Conservation (phyloP, 352 stramenopile genomes). For the Globisporangium abappressorium region DNA sequence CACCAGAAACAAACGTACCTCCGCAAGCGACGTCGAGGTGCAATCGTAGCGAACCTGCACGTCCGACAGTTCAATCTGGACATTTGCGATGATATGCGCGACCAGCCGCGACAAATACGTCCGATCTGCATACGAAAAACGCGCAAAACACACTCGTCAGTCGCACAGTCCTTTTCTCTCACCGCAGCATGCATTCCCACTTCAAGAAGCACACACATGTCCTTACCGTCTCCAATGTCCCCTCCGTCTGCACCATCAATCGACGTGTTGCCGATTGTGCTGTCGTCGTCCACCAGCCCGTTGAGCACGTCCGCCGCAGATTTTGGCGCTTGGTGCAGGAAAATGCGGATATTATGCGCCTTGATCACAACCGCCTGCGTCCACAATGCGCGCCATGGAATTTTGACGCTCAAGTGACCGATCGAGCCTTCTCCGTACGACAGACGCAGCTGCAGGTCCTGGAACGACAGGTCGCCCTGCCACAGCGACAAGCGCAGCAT, state of each 20-base stretch:
- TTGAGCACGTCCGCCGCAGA: slow-evolving; percentile 8
- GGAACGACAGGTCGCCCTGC: slow-evolving; percentile 84
- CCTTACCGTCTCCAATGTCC: slow-evolving; percentile 36
- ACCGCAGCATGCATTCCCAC: not conserved
- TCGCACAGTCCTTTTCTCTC: not conserved
- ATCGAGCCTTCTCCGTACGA: slow-evolving; percentile 79
- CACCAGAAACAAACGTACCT: slow-evolving; percentile 31
- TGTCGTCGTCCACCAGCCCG: slow-evolving; percentile 22
- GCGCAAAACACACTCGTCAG: not conserved
- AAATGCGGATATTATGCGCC: slow-evolving; percentile 66
- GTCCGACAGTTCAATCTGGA: slow-evolving; percentile 81
- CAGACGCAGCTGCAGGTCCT: slow-evolving; percentile 74
- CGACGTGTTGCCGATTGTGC: slow-evolving; percentile 13
- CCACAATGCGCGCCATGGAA: slow-evolving; percentile 83
- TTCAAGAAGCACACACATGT: not conserved
- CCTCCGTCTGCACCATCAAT: slow-evolving; percentile 24
- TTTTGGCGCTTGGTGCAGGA: slow-evolving; percentile 57
- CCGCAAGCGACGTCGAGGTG: slow-evolving; percentile 48
- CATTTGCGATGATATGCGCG: slow-evolving; percentile 83
- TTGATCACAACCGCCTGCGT: slow-evolving; percentile 80
- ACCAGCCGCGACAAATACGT: slow-evolving; percentile 83
- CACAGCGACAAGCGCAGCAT: slow-evolving; percentile 85
- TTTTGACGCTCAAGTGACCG: slow-evolving; percentile 75
- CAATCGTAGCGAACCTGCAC: slow-evolving; percentile 86
- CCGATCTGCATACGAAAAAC: slow-evolving; percentile 33